phyloP scores from a whole-genome alignment of 2,329 filamentous ascomycete genomes.

The Chrysoporthe deuterocubensis region DNA sequence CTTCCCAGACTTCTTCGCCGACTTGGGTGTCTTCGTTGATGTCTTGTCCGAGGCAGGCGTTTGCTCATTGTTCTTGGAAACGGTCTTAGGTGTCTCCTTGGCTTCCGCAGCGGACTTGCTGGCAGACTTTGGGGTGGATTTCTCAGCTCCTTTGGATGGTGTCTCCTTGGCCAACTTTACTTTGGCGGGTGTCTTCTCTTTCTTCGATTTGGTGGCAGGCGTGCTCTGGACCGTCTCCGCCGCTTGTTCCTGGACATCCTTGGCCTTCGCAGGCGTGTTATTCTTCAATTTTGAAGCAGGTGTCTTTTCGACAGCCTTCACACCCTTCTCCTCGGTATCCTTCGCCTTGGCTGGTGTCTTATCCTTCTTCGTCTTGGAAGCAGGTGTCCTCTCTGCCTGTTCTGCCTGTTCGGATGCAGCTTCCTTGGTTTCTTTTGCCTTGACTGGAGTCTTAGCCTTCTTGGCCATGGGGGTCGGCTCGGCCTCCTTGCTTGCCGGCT shows the following conservation, averaged over 20 bases:
- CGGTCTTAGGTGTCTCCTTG: conserved; percentile 10
- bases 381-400: conserved; percentile 13
- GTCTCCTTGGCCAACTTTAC: conserved; percentile 16
- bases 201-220: conserved; percentile 23
- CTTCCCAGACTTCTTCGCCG: conserved; percentile 21
- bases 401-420: neutral
- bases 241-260: conserved; percentile 4
- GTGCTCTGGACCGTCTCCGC: conserved; percentile 12
- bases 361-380: conserved; percentile 20
- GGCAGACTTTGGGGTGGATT: conserved; percentile 17
- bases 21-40: conserved; percentile 12
- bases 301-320: neutral
- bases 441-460: conserved; percentile 24
- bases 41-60: neutral
- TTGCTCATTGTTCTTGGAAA: conserved; percentile 17
- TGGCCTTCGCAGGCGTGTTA: conserved; percentile 22
- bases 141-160: neutral
- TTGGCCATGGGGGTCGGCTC: conserved; percentile 15
- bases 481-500: conserved; percentile 8
- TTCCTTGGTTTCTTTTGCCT: conserved; percentile 17
- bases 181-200: conserved; percentile 27
- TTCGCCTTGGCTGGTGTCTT: conserved; percentile 18
- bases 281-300: conserved; percentile 15
- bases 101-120: conserved; percentile 7
- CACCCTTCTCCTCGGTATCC: neutral